Evolutionary conservation across 495 filamentous ascomycete species (phyloP).

Genomic region (Xylaria grammica): DNA sequence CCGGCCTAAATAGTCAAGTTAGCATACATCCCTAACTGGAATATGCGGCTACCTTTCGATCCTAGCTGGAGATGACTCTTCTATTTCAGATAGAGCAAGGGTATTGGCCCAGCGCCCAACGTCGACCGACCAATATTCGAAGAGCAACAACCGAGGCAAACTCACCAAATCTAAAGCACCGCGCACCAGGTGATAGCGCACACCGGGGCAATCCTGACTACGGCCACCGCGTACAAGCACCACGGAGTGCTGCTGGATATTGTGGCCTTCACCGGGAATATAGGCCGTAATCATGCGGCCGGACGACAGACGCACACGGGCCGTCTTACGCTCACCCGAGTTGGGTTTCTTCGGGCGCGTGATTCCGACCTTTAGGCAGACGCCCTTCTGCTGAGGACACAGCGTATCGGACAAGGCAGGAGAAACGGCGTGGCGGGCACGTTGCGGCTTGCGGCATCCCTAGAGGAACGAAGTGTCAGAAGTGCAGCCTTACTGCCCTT

Average conservation of each 20-base stretch:
- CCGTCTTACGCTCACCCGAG: slow-evolving; percentile 91
- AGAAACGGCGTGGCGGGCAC: slow-evolving; percentile 80
- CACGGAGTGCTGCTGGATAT: slow-evolving; percentile 98
- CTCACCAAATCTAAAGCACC: slow-evolving; percentile 94
- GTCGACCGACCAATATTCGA: too few species aligned
- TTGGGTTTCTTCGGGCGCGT: slow-evolving; percentile 99
- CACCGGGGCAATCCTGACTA: slow-evolving; percentile 96
- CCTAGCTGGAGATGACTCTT: neutral
- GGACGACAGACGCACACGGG: slow-evolving; percentile 83
- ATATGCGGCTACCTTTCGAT: neutral
- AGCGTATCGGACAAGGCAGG: slow-evolving; percentile 74
- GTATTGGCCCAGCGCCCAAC: too few species aligned
- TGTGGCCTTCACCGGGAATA: slow-evolving; percentile 97
- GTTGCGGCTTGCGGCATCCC: slow-evolving; percentile 76
- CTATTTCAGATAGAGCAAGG: too few species aligned
- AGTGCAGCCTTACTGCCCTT: too few species aligned
- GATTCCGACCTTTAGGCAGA: slow-evolving; percentile 89
- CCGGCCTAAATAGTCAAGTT: slow-evolving; percentile 69
- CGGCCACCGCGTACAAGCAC: slow-evolving; percentile 91
- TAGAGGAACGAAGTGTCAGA: slow-evolving; percentile 39
- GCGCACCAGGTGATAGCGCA: slow-evolving; percentile 91
- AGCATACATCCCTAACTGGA: neutral
- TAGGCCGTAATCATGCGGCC: slow-evolving; percentile 87
- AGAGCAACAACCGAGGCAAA: slow-evolving; percentile 26
- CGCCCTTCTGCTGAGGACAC: slow-evolving; percentile 87